A percentile compares a stretch with the other conserved stretches of the same genome.
Evolutionary conservation across 179 eudicot genomes (phyloP).

Genomic region (Nepenthes alata): DNA sequence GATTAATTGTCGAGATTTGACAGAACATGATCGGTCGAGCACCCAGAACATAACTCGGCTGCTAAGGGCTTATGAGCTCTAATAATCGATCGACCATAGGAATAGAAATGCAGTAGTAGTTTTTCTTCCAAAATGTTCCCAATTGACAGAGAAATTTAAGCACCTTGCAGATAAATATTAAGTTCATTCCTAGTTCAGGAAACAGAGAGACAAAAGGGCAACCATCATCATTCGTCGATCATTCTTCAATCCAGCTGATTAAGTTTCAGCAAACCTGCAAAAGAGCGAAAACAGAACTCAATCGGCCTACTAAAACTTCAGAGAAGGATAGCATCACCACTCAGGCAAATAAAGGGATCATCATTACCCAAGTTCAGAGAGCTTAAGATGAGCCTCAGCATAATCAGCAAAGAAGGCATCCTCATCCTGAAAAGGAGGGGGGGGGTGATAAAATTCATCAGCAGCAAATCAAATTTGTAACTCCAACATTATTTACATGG

Average conservation of each 20-base stretch:
- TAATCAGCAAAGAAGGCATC: conserved; percentile 46
- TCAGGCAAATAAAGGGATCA: not conserved
- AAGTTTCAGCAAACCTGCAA: conserved; percentile 64
- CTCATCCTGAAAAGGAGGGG: conserved; percentile 19
- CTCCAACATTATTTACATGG: too few species aligned
- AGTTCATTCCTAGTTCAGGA: not conserved
- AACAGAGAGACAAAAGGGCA: not conserved
- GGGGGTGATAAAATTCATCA: not conserved
- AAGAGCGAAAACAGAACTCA: not conserved
- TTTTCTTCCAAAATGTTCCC: too few species aligned
- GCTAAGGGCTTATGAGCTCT: too few species aligned
- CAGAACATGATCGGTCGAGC: too few species aligned
- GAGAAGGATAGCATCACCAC: not conserved
- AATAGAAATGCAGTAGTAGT: too few species aligned
- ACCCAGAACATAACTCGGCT: too few species aligned
- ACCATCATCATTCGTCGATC: not conserved
- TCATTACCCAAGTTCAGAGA: conserved; percentile 37
- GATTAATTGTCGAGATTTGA: too few species aligned
- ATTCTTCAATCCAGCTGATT: conserved; percentile 8
- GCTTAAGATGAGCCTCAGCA: conserved; percentile 39
- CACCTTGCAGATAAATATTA: too few species aligned
- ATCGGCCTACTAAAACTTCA: not conserved
- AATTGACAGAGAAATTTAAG: too few species aligned
- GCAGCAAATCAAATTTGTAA: too few species aligned
- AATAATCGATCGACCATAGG: too few species aligned